phyloP scores from a whole-genome alignment of 352 stramenopile species.

The Sclerospora graminicola region DNA sequence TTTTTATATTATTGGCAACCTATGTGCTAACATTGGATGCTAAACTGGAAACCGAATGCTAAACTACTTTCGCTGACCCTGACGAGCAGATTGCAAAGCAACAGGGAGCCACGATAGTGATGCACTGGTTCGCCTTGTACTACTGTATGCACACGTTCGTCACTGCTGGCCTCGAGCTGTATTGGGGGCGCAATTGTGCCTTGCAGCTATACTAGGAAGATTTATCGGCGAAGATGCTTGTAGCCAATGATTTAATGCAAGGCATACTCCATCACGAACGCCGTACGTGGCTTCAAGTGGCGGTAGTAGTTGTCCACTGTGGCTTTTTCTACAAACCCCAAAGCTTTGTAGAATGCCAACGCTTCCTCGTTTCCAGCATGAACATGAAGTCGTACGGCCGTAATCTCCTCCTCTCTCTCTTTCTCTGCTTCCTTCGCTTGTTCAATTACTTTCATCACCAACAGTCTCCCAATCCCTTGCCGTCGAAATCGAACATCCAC shows the following conservation, averaged over 20 bases:
- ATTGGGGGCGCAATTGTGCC: too few species aligned
- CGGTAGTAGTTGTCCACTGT: constrained; percentile 58
- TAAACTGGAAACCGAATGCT: too few species aligned
- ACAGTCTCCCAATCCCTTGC: constrained; percentile 23
- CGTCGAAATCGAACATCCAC: constrained; percentile 24
- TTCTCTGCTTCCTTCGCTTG: constrained; percentile 11
- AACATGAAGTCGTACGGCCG: constrained; percentile 41
- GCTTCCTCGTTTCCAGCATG: constrained; percentile 49
- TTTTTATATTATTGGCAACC: too few species aligned
- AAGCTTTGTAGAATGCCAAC: constrained; percentile 41
- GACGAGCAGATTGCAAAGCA: too few species aligned
- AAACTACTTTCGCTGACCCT: too few species aligned
- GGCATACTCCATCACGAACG: constrained; percentile 33
- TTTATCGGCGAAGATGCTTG: too few species aligned
- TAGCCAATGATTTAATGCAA: constrained; percentile 16
- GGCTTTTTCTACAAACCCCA: constrained; percentile 38
- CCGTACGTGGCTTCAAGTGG: constrained; percentile 39
- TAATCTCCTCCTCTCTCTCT: constrained; percentile 4
- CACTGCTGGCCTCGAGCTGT: too few species aligned
- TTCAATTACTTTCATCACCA: constrained; percentile 33
- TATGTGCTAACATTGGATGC: too few species aligned
- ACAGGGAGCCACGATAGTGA: too few species aligned
- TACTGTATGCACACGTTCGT: too few species aligned
- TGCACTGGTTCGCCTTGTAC: too few species aligned
- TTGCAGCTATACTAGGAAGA: too few species aligned